These are phyloP conservation scores for Fusarium sp. DNA, from an alignment of 2,329 filamentous ascomycete genomes.

Conservation along the genomic window DNA sequence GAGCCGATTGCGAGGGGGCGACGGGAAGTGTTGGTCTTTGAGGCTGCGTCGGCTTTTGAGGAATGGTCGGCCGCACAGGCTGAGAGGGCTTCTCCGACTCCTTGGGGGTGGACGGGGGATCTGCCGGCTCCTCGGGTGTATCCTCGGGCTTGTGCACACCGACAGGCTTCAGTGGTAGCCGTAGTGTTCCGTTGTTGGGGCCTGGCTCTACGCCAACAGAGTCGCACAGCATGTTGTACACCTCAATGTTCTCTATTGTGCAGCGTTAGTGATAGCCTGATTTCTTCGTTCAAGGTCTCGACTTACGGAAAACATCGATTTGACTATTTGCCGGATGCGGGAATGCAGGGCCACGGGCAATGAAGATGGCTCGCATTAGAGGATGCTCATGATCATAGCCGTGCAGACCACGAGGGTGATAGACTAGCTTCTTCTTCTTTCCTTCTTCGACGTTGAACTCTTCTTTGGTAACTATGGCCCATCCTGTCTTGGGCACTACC, in stretches of 20 bases:
- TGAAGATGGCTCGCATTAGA: constrained; percentile 94
- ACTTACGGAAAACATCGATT: constrained; percentile 83
- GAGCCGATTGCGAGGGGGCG: constrained; percentile 26
- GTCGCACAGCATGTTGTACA: constrained; percentile 95
- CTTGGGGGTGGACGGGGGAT: constrained; percentile 52
- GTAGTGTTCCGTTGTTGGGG: constrained; percentile 88
- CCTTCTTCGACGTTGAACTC: constrained; percentile 79
- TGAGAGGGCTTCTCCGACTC: constrained; percentile 31
- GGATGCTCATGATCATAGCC: constrained; percentile 96
- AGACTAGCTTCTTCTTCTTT: constrained; percentile 69
- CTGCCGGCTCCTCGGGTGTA: constrained; percentile 59
- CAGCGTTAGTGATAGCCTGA: constrained; percentile 39
- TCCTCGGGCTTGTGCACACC: constrained; percentile 67
- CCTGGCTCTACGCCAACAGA: constrained; percentile 76
- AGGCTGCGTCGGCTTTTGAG: constrained; percentile 29
- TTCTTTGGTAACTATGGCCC: constrained; percentile 83
- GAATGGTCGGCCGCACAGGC: constrained; percentile 26
- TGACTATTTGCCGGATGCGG: constrained; percentile 83
- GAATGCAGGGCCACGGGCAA: constrained; percentile 91
- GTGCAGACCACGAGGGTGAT: constrained; percentile 85
- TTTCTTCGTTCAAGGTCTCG: background rate
- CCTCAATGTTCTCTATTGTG: constrained; percentile 88
- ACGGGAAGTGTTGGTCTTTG: constrained; percentile 21
- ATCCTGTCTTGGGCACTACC: constrained; percentile 92
- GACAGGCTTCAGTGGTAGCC: constrained; percentile 71